Evolutionary conservation across 306 rosid species (phyloP).

Genomic region (Medicago truncatula): DNA sequence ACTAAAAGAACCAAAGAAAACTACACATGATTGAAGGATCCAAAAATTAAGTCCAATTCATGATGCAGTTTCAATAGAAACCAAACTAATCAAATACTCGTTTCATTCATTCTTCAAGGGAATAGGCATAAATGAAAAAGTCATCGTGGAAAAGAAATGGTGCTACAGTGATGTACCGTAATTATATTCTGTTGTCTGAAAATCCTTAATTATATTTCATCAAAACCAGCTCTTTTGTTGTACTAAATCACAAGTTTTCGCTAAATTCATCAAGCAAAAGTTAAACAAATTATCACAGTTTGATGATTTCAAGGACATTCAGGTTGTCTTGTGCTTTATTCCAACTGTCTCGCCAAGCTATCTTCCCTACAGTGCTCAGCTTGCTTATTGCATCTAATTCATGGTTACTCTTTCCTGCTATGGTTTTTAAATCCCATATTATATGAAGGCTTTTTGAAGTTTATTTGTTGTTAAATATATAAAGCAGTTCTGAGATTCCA

Average conservation of each 20-base stretch:
- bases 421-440: neutral
- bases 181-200: neutral
- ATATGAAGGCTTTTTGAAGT: neutral
- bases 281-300: neutral
- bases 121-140: too few species aligned
- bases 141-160: too few species aligned
- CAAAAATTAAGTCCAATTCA: slow-evolving; percentile 3
- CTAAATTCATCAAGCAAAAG: neutral
- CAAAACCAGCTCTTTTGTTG: neutral
- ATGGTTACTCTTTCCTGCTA: neutral
- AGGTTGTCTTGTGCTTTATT: neutral
- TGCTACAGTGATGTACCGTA: too few species aligned
- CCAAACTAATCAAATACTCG: neutral
- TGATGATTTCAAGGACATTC: slow-evolving; percentile 7
- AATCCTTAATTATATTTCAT: neutral
- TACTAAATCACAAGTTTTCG: neutral
- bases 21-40: slow-evolving; percentile 17
- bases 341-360: neutral
- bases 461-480: neutral
- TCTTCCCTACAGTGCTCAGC: neutral
- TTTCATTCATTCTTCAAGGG: too few species aligned
- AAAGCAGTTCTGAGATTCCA: neutral
- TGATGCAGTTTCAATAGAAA: neutral
- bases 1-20: slow-evolving; percentile 16
- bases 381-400: neutral